These are phyloP conservation scores for Colletotrichum gloeosporioides DNA, from an alignment of 2,329 filamentous ascomycete genomes.

Conservation along the genomic window DNA sequence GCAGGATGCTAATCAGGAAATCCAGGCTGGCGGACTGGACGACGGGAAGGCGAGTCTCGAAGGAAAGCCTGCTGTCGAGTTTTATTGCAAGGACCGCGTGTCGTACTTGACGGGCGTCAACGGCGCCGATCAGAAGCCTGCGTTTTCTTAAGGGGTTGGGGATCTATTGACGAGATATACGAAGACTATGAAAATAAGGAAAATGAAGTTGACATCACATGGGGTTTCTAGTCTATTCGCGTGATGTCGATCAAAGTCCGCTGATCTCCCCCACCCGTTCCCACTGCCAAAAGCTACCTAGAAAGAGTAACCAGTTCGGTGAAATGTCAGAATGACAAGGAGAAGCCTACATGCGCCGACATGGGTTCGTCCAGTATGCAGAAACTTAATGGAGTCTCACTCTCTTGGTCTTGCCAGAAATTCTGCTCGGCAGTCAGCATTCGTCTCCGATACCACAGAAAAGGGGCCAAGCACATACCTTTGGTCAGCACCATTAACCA, in stretches of 20 bases:
- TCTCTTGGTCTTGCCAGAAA: background rate
- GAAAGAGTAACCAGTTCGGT: background rate
- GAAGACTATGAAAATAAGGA: background rate
- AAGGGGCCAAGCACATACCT: background rate
- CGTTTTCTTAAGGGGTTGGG: background rate
- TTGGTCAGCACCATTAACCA: background rate
- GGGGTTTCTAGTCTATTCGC: background rate
- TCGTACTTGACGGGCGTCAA: slow-evolving; percentile 44
- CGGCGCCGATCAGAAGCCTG: slow-evolving; percentile 52
- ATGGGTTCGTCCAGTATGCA: background rate
- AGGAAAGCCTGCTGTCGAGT: slow-evolving; percentile 52
- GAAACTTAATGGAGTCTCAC: background rate
- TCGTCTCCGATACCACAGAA: background rate
- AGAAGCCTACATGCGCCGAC: background rate
- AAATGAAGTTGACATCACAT: background rate
- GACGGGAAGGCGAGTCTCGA: slow-evolving; percentile 48
- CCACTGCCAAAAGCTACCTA: background rate
- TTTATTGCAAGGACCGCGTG: slow-evolving; percentile 57
- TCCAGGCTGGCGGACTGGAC: slow-evolving; percentile 51
- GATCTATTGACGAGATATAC: background rate
- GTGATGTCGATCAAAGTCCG: background rate
- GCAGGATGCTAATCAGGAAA: background rate
- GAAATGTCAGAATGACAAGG: background rate
- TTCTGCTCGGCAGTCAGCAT: background rate
- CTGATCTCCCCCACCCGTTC: background rate